Conservation (phyloP, 1,284 basidiomycete species). For the Apiotrichum laibachii region DNA sequence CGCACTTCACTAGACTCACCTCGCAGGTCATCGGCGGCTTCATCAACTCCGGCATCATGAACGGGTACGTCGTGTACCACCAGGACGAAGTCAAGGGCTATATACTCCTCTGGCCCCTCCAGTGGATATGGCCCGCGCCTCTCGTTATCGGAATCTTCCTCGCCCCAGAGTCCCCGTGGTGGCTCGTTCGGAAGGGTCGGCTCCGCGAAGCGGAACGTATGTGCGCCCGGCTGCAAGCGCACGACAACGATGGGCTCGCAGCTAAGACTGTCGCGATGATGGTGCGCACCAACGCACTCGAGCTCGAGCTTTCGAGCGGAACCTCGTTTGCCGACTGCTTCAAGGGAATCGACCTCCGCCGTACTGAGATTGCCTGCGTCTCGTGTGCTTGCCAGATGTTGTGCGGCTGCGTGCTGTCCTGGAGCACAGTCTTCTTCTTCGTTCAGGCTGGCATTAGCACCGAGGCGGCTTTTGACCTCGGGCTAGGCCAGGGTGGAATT, state of each 20-base stretch:
- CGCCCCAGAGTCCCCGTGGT: slow-evolving; percentile 36
- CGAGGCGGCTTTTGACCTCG: slow-evolving; percentile 11
- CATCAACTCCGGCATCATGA: slow-evolving; percentile 5
- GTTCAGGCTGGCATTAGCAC: slow-evolving; percentile 13
- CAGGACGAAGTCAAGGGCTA: not conserved
- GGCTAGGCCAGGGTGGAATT: not conserved
- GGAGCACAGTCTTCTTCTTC: slow-evolving; percentile 20
- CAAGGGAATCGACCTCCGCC: slow-evolving; percentile 50
- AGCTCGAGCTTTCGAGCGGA: slow-evolving; percentile 15
- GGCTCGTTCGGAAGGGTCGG: slow-evolving; percentile 28
- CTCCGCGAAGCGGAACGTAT: slow-evolving; percentile 14
- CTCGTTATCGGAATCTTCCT: slow-evolving; percentile 23
- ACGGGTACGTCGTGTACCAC: not conserved
- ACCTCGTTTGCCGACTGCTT: slow-evolving; percentile 29
- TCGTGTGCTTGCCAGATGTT: slow-evolving; percentile 21
- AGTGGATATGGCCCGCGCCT: slow-evolving; percentile 50
- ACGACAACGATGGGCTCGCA: slow-evolving; percentile 12
- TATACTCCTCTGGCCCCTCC: slow-evolving; percentile 12
- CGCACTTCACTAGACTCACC: slow-evolving; percentile 16
- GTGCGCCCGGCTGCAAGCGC: not conserved
- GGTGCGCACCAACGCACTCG: slow-evolving; percentile 29
- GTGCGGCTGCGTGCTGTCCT: slow-evolving; percentile 12
- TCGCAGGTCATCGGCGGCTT: slow-evolving; percentile 27
- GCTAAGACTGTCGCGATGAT: slow-evolving; percentile 34
- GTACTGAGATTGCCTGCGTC: slow-evolving; percentile 38